Conservation (phyloP, 169 alveolate genomes). For the Blepharisma undulans region DNA sequence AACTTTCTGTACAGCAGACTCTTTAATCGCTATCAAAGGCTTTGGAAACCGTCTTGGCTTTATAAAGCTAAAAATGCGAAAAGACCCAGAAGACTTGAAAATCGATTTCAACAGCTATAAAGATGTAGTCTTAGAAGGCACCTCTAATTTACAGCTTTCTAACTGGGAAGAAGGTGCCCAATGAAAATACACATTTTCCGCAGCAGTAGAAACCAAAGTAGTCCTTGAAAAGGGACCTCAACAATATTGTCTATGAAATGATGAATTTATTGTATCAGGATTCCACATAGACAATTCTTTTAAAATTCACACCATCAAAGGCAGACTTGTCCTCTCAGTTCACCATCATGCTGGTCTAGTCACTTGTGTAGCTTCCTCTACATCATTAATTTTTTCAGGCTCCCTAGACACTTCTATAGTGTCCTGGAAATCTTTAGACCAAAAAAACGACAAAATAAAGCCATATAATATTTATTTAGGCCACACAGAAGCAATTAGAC, state of each 20-base stretch:
- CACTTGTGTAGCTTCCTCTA: conserved; percentile 22
- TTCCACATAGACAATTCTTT: conserved; percentile 32
- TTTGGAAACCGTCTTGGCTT: not conserved
- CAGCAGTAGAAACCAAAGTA: not conserved
- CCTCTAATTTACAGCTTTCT: not conserved
- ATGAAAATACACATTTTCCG: not conserved
- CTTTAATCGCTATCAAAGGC: not conserved
- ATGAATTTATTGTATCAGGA: conserved; percentile 22
- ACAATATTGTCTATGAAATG: not conserved
- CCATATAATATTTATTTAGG: conserved; percentile 12
- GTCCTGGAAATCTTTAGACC: not conserved
- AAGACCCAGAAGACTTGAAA: not conserved
- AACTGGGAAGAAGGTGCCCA: conserved; percentile 25
- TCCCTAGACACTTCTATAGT: conserved; percentile 32
- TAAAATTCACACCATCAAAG: conserved; percentile 18
- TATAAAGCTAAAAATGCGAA: not conserved
- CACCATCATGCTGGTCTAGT: conserved; percentile 35
- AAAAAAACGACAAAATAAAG: not conserved
- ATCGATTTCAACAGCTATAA: not conserved
- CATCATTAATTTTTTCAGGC: conserved; percentile 4
- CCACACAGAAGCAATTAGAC: conserved; percentile 19
- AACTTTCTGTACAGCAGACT: not conserved
- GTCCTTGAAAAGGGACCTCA: not conserved
- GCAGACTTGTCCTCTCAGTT: not conserved
- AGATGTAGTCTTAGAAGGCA: not conserved